phyloP scores from a whole-genome alignment of 352 stramenopile genomes.

The Phytophthora multivora region DNA sequence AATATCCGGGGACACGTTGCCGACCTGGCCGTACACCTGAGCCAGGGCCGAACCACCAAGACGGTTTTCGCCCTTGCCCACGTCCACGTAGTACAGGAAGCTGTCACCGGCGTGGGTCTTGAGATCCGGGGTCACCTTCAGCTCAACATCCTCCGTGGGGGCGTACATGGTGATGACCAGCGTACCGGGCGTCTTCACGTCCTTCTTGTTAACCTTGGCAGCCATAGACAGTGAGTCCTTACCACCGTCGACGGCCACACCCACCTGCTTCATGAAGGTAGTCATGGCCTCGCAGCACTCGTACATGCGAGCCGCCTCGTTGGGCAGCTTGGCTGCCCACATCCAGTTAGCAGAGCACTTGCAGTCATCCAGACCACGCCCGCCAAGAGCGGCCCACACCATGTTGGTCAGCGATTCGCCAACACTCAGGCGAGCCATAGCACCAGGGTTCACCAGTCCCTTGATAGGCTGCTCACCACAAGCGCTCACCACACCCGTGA shows the following conservation, averaged over 20 bases:
- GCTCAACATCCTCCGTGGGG: constrained; percentile 95
- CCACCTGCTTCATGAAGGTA: constrained; percentile 94
- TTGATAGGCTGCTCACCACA: constrained; percentile 98
- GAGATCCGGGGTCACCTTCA: constrained; percentile 98
- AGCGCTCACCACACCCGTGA: constrained; percentile 95
- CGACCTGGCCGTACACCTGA: constrained; percentile 92
- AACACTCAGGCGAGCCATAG: constrained; percentile 97
- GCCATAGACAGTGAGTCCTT: constrained; percentile 99
- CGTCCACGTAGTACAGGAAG: constrained; percentile 95
- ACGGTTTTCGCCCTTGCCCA: constrained; percentile 90
- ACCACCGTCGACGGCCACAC: constrained; percentile 97
- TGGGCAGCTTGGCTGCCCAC: constrained; percentile 98
- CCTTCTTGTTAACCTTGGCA: constrained; percentile 92
- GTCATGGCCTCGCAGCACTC: constrained; percentile 97
- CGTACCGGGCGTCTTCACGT: constrained; percentile 98
- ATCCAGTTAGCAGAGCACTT: constrained; percentile 99
- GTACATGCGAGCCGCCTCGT: constrained; percentile 99
- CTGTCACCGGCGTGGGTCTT: constrained; percentile 88
- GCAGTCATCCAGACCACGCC: constrained; percentile 95
- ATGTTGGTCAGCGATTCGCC: constrained; percentile 99
- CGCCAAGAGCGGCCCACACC: constrained; percentile 93
- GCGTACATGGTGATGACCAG: constrained; percentile 98
- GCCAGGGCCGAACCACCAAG: constrained; percentile 97
- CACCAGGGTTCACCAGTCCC: constrained; percentile 93
- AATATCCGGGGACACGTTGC: constrained; percentile 90